A percentile compares a stretch with the other conserved stretches of the same genome.
Conservation (phyloP, 371 early-diverging fungal genomes). For the Apophysomyces ossiformis region DNA sequence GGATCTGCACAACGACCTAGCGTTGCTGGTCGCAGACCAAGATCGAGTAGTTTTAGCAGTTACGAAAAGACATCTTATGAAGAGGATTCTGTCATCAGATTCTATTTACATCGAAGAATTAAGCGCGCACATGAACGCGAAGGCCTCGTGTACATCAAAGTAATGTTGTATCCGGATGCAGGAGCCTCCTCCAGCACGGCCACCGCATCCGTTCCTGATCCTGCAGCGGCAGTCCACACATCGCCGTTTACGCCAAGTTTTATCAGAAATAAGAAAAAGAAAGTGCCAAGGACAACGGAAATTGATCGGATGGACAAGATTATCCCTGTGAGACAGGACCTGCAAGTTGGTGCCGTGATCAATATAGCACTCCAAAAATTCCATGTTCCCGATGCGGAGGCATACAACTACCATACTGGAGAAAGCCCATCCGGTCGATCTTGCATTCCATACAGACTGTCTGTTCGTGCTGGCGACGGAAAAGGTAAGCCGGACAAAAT, state of each 20-base stretch:
- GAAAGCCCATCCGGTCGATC: neutral
- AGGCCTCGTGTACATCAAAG: slow-evolving; percentile 19
- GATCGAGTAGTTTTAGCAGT: slow-evolving; percentile 17
- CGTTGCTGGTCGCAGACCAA: slow-evolving; percentile 1
- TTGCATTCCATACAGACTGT: neutral
- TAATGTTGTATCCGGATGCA: slow-evolving; percentile 15
- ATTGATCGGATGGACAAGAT: slow-evolving; percentile 28
- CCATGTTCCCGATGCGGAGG: slow-evolving; percentile 22
- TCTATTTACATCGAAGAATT: slow-evolving; percentile 22
- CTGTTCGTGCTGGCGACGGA: neutral
- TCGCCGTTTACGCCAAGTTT: neutral
- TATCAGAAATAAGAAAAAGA: slow-evolving; percentile 8
- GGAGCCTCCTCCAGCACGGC: neutral
- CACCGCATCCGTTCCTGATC: neutral
- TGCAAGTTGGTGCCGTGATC: slow-evolving; percentile 18
- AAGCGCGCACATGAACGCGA: slow-evolving; percentile 12
- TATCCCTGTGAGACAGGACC: slow-evolving; percentile 19
- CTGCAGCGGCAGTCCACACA: neutral
- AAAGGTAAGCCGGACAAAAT: neutral
- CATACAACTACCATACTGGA: slow-evolving; percentile 11
- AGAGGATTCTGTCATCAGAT: slow-evolving; percentile 21
- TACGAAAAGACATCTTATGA: slow-evolving; percentile 19
- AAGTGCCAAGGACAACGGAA: slow-evolving; percentile 11
- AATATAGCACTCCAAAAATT: slow-evolving; percentile 26
- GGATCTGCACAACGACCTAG: neutral